Conservation (phyloP, 1,284 basidiomycete genomes). For the Apiotrichum gracile region DNA sequence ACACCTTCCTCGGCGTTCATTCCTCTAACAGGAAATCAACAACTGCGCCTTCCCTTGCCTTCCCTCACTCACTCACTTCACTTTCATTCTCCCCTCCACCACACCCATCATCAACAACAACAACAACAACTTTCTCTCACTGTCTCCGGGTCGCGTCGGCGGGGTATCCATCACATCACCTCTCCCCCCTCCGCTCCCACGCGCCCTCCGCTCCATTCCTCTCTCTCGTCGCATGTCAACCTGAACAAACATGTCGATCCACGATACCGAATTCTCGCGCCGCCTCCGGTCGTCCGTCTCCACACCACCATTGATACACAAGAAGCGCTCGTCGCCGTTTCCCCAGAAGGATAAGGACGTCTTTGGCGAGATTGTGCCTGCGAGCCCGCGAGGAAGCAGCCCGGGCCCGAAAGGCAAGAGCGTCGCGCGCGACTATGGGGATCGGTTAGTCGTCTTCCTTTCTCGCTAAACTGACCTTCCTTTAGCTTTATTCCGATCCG, state of each 20-base stretch:
- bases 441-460: slow-evolving; percentile 33
- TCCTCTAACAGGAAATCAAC: neutral
- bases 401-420: slow-evolving; percentile 30
- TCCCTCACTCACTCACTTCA: too few relatives aligned
- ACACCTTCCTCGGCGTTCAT: too few relatives aligned
- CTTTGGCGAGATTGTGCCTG: slow-evolving; percentile 26
- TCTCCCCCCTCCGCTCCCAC: neutral
- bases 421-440: slow-evolving; percentile 43
- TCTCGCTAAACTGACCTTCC: neutral
- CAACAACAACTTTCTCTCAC: too few relatives aligned
- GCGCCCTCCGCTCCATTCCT: neutral
- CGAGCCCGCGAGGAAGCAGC: slow-evolving; percentile 23
- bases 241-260: slow-evolving; percentile 16
- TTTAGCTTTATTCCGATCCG: slow-evolving; percentile 53
- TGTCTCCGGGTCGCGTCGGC: too few relatives aligned
- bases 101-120: too few relatives aligned
- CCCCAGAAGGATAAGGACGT: slow-evolving; percentile 23
- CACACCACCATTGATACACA: slow-evolving; percentile 9
- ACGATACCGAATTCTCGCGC: slow-evolving; percentile 37
- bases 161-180: neutral
- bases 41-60: neutral
- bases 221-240: slow-evolving; percentile 5
- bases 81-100: too few relatives aligned
- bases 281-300: slow-evolving; percentile 25
- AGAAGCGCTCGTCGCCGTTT: slow-evolving; percentile 1